Evolutionary conservation across 306 rosid species (phyloP), one percentile per base, ranked within the genome.

Genomic region (Oemleria cerasiformis): DNA sequence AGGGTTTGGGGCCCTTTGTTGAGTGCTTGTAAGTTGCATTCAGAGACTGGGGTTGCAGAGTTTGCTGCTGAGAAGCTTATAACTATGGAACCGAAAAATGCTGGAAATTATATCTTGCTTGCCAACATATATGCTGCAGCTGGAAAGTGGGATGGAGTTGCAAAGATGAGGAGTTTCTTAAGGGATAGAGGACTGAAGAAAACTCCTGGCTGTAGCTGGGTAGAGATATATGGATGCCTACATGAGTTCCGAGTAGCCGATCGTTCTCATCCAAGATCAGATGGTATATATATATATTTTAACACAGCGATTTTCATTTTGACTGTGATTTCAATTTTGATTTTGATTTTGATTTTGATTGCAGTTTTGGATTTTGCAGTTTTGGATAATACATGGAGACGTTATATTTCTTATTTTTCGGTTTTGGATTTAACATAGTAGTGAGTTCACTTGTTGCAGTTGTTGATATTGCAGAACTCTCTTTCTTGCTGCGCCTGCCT

Each of bases 121-220:
- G 86, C 96, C 5, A 91, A 91, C 84, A 85, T 88, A 80, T 85
- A 85, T 74, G 96, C 97, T 68, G 92, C 91, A 41, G 91, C 91
- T 16, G 97, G 97, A 50, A 88, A 79, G 71, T 91, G 92, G 97
- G 91, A 84, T 54, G 73, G 81, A 70, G 96, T 88, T 34, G 88
- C 89, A 38, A 82, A 79, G 79, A 80, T 91, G 92, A 88, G 96
- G 80, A 81, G 87, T 67, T 78, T 78, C 65, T 87, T 91, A 9
- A 80, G 89, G 74, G 86, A 88, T 65, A 75, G 23, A 83, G 91
- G 92, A 73, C 71, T 91, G 16, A 88, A 85, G 79, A 91, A 91
- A 76, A 85, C 75, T 44, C 88, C 91, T 30, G 96, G 96, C 17
- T 75, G 83, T 67, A 91, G 96, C 78, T 91, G 96, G 97, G 79